These are phyloP conservation scores for Leccinum brunneo-olivaceum DNA, from an alignment of 1,284 basidiomycete genomes.

Conservation along the genomic window DNA sequence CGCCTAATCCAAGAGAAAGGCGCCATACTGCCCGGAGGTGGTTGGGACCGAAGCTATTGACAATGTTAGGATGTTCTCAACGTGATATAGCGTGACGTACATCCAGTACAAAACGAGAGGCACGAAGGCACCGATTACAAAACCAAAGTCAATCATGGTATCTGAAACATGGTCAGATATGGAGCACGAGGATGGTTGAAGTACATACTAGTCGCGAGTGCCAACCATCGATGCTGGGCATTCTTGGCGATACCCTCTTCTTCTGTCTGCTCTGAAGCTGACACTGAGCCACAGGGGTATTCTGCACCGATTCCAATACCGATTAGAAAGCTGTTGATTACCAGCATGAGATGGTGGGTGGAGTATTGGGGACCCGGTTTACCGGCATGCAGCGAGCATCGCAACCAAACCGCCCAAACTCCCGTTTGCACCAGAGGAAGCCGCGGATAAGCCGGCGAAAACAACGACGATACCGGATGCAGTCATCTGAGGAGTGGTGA, in stretches of 20 bases:
- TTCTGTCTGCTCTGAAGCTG: conserved; percentile 87
- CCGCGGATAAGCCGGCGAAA: conserved; percentile 78
- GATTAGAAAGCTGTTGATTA: conserved; percentile 55
- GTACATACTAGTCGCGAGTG: conserved; percentile 71
- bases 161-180: conserved; percentile 35
- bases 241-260: conserved; percentile 70
- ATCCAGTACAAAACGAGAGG: conserved; percentile 85
- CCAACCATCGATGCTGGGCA: conserved; percentile 81
- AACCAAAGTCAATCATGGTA: conserved; percentile 86
- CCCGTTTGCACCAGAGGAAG: conserved; percentile 74
- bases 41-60: conserved; percentile 60
- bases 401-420: conserved; percentile 65
- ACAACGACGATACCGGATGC: conserved; percentile 74
- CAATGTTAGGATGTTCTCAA: not conserved
- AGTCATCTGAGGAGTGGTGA: conserved; percentile 48
- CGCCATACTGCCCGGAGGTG: conserved; percentile 87
- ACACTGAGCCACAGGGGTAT: conserved; percentile 90
- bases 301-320: conserved; percentile 85
- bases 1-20: conserved; percentile 81
- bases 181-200: conserved; percentile 7
- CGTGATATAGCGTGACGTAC: conserved; percentile 34
- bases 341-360: not conserved
- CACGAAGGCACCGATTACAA: conserved; percentile 78
- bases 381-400: conserved; percentile 80
- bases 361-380: conserved; percentile 11